Conservation (phyloP, 345 rosid genomes). For the Melaleuca quinquenervia region DNA sequence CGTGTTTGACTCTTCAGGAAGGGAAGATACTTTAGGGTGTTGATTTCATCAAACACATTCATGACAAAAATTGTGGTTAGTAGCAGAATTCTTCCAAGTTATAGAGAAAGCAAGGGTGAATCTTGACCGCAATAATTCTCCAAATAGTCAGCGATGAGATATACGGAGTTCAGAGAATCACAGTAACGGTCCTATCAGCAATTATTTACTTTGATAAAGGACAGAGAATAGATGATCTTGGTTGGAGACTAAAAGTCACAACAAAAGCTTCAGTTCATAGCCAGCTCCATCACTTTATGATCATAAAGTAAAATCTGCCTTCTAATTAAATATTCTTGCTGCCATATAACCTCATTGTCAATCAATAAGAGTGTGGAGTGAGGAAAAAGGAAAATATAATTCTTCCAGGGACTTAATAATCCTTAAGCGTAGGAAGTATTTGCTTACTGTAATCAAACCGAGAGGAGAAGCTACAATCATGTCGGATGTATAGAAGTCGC, state of each 20-base stretch:
- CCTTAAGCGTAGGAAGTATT: not conserved
- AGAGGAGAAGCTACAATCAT: constrained; percentile 88
- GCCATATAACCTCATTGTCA: not conserved
- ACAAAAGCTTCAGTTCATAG: not conserved
- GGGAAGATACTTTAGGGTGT: not conserved
- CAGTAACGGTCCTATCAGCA: not conserved
- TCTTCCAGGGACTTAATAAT: not conserved
- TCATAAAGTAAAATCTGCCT: not conserved
- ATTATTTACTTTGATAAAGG: not conserved
- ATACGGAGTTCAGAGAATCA: not conserved
- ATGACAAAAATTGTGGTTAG: not conserved
- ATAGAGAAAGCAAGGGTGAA: not conserved
- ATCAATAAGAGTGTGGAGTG: not conserved
- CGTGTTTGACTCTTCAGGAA: not conserved
- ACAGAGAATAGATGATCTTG: not conserved
- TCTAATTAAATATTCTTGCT: not conserved
- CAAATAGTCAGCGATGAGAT: not conserved
- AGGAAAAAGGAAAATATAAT: not conserved
- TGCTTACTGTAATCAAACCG: constrained; percentile 48
- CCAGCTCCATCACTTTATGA: not conserved
- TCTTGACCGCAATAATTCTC: not conserved
- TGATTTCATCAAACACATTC: not conserved
- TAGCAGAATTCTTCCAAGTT: not conserved
- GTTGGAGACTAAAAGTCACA: not conserved
- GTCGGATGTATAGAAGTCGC: constrained; percentile 83